These are phyloP conservation scores for Cyberlindnera subsufficiens DNA, from an alignment of 805 yeast species.

Conservation along the genomic window DNA sequence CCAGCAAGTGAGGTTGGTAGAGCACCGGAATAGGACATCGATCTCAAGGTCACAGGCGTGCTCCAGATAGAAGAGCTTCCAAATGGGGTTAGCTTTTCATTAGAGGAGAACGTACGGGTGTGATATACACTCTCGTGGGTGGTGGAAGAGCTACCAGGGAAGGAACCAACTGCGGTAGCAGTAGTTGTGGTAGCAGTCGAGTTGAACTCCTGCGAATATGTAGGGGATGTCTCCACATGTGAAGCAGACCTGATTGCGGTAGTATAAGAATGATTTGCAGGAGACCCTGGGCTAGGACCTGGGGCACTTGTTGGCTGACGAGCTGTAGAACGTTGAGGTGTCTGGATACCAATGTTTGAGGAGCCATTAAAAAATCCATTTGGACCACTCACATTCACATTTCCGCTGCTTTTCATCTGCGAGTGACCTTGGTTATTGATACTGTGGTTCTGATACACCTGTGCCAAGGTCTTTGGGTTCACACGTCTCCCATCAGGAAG, in stretches of 20 bases:
- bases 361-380: too few species aligned
- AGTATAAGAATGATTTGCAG: too few species aligned
- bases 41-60: background rate
- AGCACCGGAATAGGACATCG: conserved; percentile 16
- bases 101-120: conserved; percentile 6
- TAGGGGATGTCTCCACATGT: too few species aligned
- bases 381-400: background rate
- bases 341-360: too few species aligned
- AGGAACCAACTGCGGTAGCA: too few species aligned
- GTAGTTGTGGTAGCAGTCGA: too few species aligned
- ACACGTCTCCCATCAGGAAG: conserved; percentile 85
- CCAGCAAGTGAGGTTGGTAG: conserved; percentile 6
- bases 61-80: conserved; percentile 17
- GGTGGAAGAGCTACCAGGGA: background rate
- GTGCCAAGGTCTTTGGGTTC: conserved; percentile 41
- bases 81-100: conserved; percentile 9
- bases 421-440: background rate
- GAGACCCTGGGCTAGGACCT: too few species aligned
- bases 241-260: too few species aligned
- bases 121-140: background rate
- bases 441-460: conserved; percentile 23
- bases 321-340: too few species aligned
- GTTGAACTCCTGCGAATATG: too few species aligned
- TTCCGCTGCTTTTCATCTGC: background rate
- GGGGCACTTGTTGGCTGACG: too few species aligned